Evolutionary conservation across 805 yeast genomes (phyloP).

Genomic region (Brettanomyces nanus): DNA sequence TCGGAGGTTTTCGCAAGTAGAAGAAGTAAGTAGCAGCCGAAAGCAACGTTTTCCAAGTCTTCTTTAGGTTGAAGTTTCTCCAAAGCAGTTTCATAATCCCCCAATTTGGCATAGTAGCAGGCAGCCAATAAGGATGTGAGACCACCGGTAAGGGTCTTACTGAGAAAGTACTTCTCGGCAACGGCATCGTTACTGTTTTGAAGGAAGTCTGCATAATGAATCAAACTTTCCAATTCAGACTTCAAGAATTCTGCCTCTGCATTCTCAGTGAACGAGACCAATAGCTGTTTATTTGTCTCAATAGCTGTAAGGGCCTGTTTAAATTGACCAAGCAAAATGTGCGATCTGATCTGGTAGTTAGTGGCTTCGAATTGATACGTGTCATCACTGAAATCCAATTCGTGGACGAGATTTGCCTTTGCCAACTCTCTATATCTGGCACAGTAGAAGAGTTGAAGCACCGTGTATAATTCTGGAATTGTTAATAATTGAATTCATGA

Average conservation of each 20-base stretch:
- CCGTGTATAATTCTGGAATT: constrained; percentile 18
- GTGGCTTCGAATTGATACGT: constrained; percentile 19
- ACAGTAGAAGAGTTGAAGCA: constrained; percentile 23
- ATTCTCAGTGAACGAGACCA: background rate
- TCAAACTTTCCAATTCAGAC: constrained; percentile 11
- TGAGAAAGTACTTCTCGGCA: constrained; percentile 2
- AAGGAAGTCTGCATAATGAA: constrained; percentile 8
- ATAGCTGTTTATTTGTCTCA: constrained; percentile 3
- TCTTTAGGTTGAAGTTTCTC: constrained; percentile 24
- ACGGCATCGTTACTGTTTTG: constrained; percentile 3
- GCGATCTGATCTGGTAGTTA: constrained; percentile 19
- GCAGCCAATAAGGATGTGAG: constrained; percentile 9
- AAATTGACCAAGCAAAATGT: constrained; percentile 8
- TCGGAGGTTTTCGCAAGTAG: constrained; percentile 33
- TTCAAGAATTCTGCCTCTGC: constrained; percentile 8
- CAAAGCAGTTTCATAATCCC: constrained; percentile 34
- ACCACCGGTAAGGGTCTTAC: constrained; percentile 4
- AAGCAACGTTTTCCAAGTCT: constrained; percentile 30
- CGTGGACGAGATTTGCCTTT: constrained; percentile 13
- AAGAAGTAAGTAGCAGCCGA: constrained; percentile 32
- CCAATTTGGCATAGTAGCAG: constrained; percentile 23
- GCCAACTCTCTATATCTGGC: constrained; percentile 17
- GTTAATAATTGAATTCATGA: background rate
- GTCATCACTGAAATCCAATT: constrained; percentile 19
- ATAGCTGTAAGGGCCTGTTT: constrained; percentile 12